phyloP scores from a whole-genome alignment of 352 stramenopile genomes.

The Phytophthora idaei region DNA sequence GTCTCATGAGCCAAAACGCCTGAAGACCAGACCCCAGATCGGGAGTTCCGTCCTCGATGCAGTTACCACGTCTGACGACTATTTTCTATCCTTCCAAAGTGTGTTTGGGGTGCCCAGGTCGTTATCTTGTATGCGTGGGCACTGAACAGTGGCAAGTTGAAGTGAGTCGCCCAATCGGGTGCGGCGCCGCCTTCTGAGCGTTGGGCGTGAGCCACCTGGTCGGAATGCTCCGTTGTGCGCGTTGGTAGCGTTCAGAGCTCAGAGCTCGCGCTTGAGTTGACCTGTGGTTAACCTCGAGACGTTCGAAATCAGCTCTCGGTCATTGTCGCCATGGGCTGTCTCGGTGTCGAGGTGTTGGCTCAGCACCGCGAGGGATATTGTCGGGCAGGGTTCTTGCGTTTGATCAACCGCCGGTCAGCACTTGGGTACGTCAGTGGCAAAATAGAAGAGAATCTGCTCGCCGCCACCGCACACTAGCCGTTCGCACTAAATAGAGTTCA shows the following conservation, averaged over 20 bases:
- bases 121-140: constrained; percentile 13
- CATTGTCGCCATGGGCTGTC: constrained; percentile 38
- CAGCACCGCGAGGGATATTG: background rate
- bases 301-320: constrained; percentile 11
- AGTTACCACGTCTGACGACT: constrained; percentile 2
- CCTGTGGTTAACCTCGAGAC: constrained; percentile 6
- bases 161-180: constrained; percentile 10
- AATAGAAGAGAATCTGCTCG: constrained; percentile 33
- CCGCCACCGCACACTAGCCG: constrained; percentile 18
- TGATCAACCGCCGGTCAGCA: background rate
- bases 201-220: background rate
- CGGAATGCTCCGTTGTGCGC: background rate
- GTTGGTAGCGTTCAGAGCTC: constrained; percentile 7
- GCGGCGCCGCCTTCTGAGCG: background rate
- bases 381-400: constrained; percentile 2
- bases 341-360: background rate
- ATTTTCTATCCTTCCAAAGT: constrained; percentile 17
- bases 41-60: background rate
- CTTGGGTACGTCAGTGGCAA: constrained; percentile 31
- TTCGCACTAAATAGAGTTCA: constrained; percentile 34
- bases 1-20: constrained; percentile 4
- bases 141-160: constrained; percentile 18
- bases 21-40: background rate
- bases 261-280: constrained; percentile 12
- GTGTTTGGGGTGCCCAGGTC: background rate